Conservation (phyloP, 352 stramenopile species). For the Phytophthora pistaciae region DNA sequence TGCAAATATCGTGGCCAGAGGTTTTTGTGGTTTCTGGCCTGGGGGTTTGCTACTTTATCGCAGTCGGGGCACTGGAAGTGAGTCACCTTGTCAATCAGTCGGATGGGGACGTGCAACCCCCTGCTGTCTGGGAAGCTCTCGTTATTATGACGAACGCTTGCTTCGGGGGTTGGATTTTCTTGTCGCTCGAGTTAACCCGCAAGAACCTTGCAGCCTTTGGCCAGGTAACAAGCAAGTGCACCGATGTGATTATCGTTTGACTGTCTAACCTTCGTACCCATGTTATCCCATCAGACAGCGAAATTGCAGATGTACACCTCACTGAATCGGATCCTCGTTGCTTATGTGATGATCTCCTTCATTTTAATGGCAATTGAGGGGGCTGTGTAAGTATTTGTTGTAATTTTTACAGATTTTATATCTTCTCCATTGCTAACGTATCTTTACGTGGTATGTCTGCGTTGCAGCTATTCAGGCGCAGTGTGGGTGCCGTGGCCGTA, state of each 20-base stretch:
- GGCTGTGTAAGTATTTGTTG: constrained; percentile 64
- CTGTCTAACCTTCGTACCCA: background rate
- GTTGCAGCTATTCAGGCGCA: constrained; percentile 70
- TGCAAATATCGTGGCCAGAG: constrained; percentile 77
- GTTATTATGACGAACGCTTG: constrained; percentile 82
- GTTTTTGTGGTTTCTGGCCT: constrained; percentile 80
- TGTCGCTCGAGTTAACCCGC: constrained; percentile 76
- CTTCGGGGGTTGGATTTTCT: constrained; percentile 90
- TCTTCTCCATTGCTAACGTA: background rate
- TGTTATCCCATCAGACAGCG: constrained; percentile 45
- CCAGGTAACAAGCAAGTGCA: constrained; percentile 49
- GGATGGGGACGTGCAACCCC: constrained; percentile 66
- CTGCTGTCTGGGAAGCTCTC: constrained; percentile 81
- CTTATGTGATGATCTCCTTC: constrained; percentile 78
- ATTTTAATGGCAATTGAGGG: constrained; percentile 80
- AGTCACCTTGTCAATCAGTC: constrained; percentile 85
- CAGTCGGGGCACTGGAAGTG: constrained; percentile 79
- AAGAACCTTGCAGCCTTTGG: constrained; percentile 85
- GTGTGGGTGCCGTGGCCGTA: constrained; percentile 75
- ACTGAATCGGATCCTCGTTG: constrained; percentile 62
- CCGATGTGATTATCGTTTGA: background rate
- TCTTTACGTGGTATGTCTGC: background rate
- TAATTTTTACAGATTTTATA: background rate
- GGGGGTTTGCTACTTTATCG: constrained; percentile 84
- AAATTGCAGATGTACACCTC: constrained; percentile 83